Evolutionary conservation across 805 yeast genomes (phyloP).

Genomic region (Schizosaccharomyces cryophilus): DNA sequence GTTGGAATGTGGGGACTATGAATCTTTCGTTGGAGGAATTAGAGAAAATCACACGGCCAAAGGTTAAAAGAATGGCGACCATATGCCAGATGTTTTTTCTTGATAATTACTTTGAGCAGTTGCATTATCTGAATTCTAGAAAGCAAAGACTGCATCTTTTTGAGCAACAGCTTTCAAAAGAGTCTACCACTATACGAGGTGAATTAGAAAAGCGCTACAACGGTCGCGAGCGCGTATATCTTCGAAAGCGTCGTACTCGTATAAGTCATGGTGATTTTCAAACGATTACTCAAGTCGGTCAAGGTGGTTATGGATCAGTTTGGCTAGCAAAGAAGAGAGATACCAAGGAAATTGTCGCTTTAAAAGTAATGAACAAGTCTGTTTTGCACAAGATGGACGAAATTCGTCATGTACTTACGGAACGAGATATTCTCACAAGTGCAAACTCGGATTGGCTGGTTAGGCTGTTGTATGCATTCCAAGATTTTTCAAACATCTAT

Average conservation of each 20-base stretch:
- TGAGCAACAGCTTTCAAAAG: conserved; percentile 20
- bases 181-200: conserved; percentile 20
- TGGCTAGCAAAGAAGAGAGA: conserved; percentile 83
- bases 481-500: conserved; percentile 69
- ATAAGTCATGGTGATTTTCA: conserved; percentile 90
- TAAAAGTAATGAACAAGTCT: conserved; percentile 73
- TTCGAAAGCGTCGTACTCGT: conserved; percentile 72
- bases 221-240: conserved; percentile 58
- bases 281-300: conserved; percentile 94
- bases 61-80: conserved; percentile 1
- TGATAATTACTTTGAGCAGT: conserved; percentile 87
- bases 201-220: conserved; percentile 55
- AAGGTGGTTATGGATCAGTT: conserved; percentile 99
- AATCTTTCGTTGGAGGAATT: neutral
- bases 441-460: conserved; percentile 92
- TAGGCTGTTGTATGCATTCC: conserved; percentile 79
- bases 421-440: conserved; percentile 88
- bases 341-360: conserved; percentile 83
- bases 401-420: conserved; percentile 84
- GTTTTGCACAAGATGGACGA: conserved; percentile 73
- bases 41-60: neutral
- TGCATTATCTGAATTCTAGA: conserved; percentile 73
- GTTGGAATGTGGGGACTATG: neutral
- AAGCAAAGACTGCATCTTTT: conserved; percentile 60
- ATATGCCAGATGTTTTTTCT: conserved; percentile 25